Conservation (phyloP, 1,139 yeast genomes). For the Yamadazyma epiphylla region DNA sequence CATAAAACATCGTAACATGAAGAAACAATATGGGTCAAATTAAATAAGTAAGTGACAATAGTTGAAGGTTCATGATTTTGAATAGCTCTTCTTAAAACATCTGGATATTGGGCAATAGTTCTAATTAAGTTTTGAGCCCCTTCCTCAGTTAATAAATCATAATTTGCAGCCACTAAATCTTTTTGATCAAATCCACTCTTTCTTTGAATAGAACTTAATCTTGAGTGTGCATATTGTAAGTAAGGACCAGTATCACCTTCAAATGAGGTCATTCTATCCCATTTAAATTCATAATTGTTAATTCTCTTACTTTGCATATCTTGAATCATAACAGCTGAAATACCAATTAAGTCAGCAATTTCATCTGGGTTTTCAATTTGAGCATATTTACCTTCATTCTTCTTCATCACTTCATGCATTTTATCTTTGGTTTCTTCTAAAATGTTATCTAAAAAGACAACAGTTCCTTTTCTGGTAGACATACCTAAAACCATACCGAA, state of each 20-base stretch:
- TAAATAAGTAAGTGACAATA: conserved; percentile 89
- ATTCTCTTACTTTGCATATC: conserved; percentile 98
- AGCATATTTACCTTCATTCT: conserved; percentile 85
- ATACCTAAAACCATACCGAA: conserved; percentile 99
- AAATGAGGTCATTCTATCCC: conserved; percentile 97
- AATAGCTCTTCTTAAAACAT: conserved; percentile 76
- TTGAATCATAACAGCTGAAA: conserved; percentile 97
- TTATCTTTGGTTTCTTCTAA: conserved; percentile 91
- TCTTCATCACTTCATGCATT: conserved; percentile 97
- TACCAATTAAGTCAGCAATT: conserved; percentile 94
- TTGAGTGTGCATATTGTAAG: conserved; percentile 96
- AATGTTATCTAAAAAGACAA: conserved; percentile 91
- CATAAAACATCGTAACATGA: conserved; percentile 93
- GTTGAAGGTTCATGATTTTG: conserved; percentile 93
- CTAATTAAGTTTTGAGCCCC: conserved; percentile 73
- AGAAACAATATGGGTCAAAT: conserved; percentile 88
- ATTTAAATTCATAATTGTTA: conserved; percentile 92
- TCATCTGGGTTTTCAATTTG: conserved; percentile 94
- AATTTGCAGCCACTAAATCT: conserved; percentile 57
- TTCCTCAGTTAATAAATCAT: conserved; percentile 69
- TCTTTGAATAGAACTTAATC: conserved; percentile 93
- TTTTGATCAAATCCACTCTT: conserved; percentile 56
- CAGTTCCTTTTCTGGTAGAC: conserved; percentile 98
- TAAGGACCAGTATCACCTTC: conserved; percentile 99
- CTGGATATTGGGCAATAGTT: conserved; percentile 87